A percentile compares a stretch with the other conserved stretches of the same genome.
These are phyloP conservation scores for Ophiostoma tasmaniense DNA, from an alignment of 2,329 filamentous ascomycete genomes.

Conservation along the genomic window DNA sequence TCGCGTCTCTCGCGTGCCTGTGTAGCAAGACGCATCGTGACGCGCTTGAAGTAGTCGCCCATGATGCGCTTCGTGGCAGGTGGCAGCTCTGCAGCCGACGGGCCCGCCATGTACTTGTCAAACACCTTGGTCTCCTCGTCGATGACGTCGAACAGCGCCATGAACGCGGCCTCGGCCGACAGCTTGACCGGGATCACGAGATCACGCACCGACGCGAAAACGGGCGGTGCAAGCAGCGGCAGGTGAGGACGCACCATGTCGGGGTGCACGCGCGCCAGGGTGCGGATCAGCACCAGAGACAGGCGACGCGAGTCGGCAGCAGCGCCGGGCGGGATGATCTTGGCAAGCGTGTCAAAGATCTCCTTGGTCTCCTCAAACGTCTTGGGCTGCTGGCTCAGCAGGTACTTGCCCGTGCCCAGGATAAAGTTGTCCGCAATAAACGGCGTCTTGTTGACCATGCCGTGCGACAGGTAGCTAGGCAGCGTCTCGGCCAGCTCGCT, in stretches of 20 bases:
- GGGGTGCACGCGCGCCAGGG: conserved; percentile 68
- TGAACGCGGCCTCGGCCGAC: conserved; percentile 82
- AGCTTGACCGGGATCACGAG: conserved; percentile 91
- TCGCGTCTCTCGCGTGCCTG: conserved; percentile 85
- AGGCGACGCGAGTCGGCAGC: conserved; percentile 78
- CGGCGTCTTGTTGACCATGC: conserved; percentile 60
- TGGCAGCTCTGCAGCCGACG: conserved; percentile 54
- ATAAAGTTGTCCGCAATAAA: conserved; percentile 83
- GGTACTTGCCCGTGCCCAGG: conserved; percentile 82
- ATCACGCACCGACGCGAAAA: conserved; percentile 87
- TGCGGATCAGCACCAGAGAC: conserved; percentile 78
- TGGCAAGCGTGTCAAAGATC: conserved; percentile 70
- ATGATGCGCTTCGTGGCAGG: conserved; percentile 66
- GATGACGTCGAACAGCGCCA: conserved; percentile 82
- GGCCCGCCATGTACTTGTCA: conserved; percentile 75
- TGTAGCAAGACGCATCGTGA: conserved; percentile 72
- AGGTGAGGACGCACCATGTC: conserved; percentile 78
- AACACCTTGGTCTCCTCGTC: conserved; percentile 81
- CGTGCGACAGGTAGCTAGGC: conserved; percentile 67
- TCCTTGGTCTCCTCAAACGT: conserved; percentile 69
- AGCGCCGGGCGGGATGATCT: conserved; percentile 66
- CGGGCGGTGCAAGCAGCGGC: conserved; percentile 64
- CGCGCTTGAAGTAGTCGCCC: conserved; percentile 82
- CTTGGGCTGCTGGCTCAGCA: conserved; percentile 61
- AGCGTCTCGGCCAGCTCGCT: conserved; percentile 63